phyloP scores from a whole-genome alignment of 352 stramenopile species.

The Globisporangium radiosum region DNA sequence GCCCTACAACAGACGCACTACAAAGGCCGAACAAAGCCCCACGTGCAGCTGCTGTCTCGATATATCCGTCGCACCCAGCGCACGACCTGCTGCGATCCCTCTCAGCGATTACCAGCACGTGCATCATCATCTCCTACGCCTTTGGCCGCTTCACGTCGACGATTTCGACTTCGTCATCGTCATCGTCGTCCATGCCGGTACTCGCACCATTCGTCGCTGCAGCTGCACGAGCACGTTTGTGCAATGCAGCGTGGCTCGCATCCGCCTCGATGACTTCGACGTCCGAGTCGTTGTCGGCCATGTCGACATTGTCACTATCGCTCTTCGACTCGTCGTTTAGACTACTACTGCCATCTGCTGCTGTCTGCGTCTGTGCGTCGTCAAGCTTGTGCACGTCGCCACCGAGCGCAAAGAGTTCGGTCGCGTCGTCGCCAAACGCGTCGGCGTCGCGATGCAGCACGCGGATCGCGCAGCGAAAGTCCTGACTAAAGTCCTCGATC shows the following conservation, averaged over 20 bases:
- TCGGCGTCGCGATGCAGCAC: slow-evolving; percentile 63
- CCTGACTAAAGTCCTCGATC: slow-evolving; percentile 95
- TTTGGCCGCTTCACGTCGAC: slow-evolving; percentile 14
- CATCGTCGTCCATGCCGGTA: slow-evolving; percentile 1
- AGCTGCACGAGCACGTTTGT: slow-evolving; percentile 7
- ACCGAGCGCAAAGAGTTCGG: slow-evolving; percentile 70
- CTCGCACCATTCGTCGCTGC: neutral
- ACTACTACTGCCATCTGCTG: neutral
- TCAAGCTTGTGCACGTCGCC: slow-evolving; percentile 59
- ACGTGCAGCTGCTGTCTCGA: too few relatives aligned
- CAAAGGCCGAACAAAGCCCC: too few relatives aligned
- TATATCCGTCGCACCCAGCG: too few relatives aligned
- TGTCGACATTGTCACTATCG: slow-evolving; percentile 23
- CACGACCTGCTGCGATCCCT: too few relatives aligned
- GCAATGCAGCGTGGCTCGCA: neutral
- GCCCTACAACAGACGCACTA: too few relatives aligned
- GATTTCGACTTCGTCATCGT: slow-evolving; percentile 10
- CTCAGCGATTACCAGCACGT: too few relatives aligned
- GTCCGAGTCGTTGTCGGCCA: slow-evolving; percentile 23
- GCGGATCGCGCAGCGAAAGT: slow-evolving; percentile 84
- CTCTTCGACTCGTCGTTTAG: slow-evolving; percentile 21
- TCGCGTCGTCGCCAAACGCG: slow-evolving; percentile 61
- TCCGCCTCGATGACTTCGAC: slow-evolving; percentile 25
- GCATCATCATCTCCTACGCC: neutral
- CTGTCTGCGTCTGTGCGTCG: slow-evolving; percentile 8